Evolutionary conservation across 2,329 filamentous ascomycete species (phyloP), one percentile per base, ranked within the genome.

Genomic region (Xylaria sp.): DNA sequence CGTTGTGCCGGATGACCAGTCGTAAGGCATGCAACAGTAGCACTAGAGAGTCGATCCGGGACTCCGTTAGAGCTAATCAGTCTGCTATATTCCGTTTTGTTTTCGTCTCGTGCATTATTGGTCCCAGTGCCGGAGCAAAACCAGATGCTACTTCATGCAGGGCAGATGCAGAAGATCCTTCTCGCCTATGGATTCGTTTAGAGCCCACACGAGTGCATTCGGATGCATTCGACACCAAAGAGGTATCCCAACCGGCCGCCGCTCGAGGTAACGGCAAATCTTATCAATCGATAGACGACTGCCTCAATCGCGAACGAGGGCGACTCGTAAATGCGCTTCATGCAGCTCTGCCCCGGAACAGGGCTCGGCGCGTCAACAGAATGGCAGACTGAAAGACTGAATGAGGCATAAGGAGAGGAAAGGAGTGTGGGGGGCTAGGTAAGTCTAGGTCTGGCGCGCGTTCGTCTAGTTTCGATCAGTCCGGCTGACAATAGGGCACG

Each of bases 21-120:
- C 2, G 37, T 8, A 9, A 13, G 38, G 54, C 49, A 49, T 19
- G 55, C 43, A 56, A 51, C 40, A 35, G 27, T 27, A 35, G 47
- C 40, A 53, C 60, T 60, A 56, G 40, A 62, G 19, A 47, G 44
- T 38, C 25, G 13, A 43, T 38, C 27, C 57, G 52, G 56, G 29
- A 53, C 44, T 25, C 48, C 37, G 44, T 55, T 40, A 9, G 33
- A 48, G 25, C 35, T 60, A 60, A 55, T 44, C 41, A 27, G 54
- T 60, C 57, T 60, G 53, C 54, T 58, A 49, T 59, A 23, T 60
- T 63, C 61, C 61, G 61, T 63, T 63, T 63, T 63, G 57, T 63
- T 63, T 63, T 63, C 61, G 61, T 63, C 19, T 37, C 21, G 43
- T 57, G 58, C 35, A 31, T 27, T 49, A 58, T 56, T 44, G 53